phyloP scores from a whole-genome alignment of 1,139 yeast species.

The Yamadazyma sp. region DNA sequence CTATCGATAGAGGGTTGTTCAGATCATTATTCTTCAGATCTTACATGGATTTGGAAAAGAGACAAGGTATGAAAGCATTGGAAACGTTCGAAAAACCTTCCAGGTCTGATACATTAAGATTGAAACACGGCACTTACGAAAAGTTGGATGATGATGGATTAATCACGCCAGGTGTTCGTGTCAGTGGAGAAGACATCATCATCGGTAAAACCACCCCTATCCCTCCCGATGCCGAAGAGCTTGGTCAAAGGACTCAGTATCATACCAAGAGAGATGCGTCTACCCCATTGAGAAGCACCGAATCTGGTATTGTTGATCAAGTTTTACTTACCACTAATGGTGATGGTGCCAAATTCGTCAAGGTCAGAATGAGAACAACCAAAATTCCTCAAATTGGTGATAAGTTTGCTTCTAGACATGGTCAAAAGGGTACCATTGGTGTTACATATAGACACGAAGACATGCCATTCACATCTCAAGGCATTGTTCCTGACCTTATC shows the following conservation, averaged over 20 bases:
- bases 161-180: constrained; percentile 97
- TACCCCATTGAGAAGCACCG: constrained; percentile 94
- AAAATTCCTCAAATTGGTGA: constrained; percentile 99
- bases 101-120: constrained; percentile 87
- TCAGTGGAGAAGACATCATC: constrained; percentile 96
- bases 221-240: constrained; percentile 96
- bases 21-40: constrained; percentile 95
- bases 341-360: constrained; percentile 95
- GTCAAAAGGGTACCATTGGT: constrained; percentile 99
- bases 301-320: constrained; percentile 97
- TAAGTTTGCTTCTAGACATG: constrained; percentile 98
- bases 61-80: constrained; percentile 97
- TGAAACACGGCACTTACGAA: constrained; percentile 97
- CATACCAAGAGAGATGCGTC: constrained; percentile 99
- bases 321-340: constrained; percentile 95
- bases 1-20: constrained; percentile 94
- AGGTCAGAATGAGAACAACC: constrained; percentile 98
- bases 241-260: constrained; percentile 97
- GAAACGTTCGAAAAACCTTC: constrained; percentile 96
- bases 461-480: constrained; percentile 97
- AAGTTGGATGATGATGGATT: constrained; percentile 97
- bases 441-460: constrained; percentile 97
- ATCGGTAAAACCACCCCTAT: constrained; percentile 99
- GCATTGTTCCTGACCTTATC: constrained; percentile 94
- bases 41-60: constrained; percentile 97